These are phyloP conservation scores for Fusarium avenaceum DNA, from an alignment of 2,329 filamentous ascomycete species.

Conservation along the genomic window DNA sequence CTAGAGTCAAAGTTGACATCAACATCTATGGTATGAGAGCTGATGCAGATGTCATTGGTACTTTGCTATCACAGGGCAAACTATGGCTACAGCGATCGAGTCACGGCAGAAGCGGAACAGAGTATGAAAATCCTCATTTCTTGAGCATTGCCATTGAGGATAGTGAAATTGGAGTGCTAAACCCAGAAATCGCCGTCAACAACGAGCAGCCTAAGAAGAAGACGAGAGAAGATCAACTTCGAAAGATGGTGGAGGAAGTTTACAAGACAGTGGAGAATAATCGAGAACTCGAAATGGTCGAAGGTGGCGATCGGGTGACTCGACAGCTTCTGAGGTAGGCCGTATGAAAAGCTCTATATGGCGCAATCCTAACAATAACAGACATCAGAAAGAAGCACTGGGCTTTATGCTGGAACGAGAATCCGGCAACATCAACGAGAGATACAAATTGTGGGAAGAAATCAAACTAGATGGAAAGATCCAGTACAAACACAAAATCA, in stretches of 20 bases:
- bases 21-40: conserved; percentile 4
- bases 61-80: background rate
- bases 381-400: conserved; percentile 22
- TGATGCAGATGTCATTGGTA: rapidly evolving
- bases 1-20: conserved; percentile 15
- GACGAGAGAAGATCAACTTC: conserved; percentile 16
- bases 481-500: conserved; percentile 13
- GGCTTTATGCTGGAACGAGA: conserved; percentile 21
- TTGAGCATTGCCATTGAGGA: background rate
- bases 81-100: conserved; percentile 15
- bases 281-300: conserved; percentile 3
- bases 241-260: conserved; percentile 14
- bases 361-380: background rate
- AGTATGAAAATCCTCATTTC: conserved; percentile 20
- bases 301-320: conserved; percentile 10
- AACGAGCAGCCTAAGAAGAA: background rate
- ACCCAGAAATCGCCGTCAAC: rapidly evolving
- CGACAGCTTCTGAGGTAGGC: background rate
- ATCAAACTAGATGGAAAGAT: background rate
- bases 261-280: conserved; percentile 25
- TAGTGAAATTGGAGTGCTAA: rapidly evolving
- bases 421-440: conserved; percentile 10
- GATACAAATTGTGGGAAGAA: conserved; percentile 14
- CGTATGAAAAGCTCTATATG: rapidly evolving
- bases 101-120: background rate